Evolutionary conservation across 805 yeast genomes (phyloP).

Genomic region (Peterozyma toletana): DNA sequence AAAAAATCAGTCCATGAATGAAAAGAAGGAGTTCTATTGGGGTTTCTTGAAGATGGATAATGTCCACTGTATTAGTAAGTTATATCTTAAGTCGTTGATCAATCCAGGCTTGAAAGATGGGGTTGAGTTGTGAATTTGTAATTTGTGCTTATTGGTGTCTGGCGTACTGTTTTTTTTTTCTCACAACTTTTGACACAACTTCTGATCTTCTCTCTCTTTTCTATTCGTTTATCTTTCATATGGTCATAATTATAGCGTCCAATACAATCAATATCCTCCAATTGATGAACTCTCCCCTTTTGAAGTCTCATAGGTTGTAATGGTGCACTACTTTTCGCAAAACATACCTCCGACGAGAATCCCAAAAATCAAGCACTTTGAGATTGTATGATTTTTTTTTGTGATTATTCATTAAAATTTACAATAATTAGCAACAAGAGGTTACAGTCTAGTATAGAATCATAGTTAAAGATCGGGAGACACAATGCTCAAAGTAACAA

Average conservation of each 20-base stretch:
- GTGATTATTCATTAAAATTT: no score
- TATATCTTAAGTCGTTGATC: conserved; percentile 1
- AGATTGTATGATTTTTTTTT: no score
- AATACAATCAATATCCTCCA: neutral
- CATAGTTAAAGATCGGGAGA: no score
- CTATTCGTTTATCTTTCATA: no score
- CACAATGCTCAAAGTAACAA: no score
- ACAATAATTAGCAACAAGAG: no score
- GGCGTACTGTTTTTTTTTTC: no score
- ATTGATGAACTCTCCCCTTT: neutral
- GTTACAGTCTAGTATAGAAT: no score
- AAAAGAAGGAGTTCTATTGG: neutral
- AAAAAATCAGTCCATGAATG: neutral
- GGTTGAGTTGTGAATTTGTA: neutral
- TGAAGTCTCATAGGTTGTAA: no score
- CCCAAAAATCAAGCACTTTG: no score
- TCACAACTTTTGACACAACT: no score
- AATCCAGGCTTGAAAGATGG: conserved; percentile 5
- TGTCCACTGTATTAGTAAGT: neutral
- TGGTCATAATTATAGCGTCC: neutral
- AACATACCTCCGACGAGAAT: conserved; percentile 4
- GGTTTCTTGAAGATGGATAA: neutral
- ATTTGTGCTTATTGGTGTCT: neutral
- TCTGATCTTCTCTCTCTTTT: no score
- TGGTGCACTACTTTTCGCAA: conserved; percentile 2